Base-by-base conservation (phyloP, 2,329 filamentous ascomycete species). In the Purpureocillium lavendulum region DNA sequence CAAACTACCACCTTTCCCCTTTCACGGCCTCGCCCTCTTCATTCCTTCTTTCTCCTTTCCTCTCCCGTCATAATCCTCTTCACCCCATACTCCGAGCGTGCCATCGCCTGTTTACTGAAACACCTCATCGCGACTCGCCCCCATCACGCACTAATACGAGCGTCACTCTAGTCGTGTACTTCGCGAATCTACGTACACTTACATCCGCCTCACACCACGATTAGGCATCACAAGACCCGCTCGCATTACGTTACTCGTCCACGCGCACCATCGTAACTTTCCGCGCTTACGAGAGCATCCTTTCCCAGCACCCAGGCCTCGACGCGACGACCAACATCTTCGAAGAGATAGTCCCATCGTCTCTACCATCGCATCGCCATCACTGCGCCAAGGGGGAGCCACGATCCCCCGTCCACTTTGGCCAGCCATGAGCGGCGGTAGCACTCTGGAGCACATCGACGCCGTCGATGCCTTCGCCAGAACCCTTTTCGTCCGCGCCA, bases 381-480 rank as follows among this genome's bases (percentile, higher is more conserved):
- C 5, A 5, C 21, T 26, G 21, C 21, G 21, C 21, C 21, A 10
- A 26, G 21, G 21, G 21, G 21, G 21, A 26, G 10, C 21, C 21
- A 10, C 21, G 21, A 10, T 30, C 11, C 29, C 29, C 29, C 12
- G 11, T 13, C 29, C 29, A 30, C 6, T 12, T 30, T 14, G 4
- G 39, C 38, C 40, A 51, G 54, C 45, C 45, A 62, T 61, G 58
- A 56, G 48, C 46, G 52, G 51, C 46, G 50, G 47, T 39, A 50
- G 53, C 39, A 53, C 57, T 43, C 55, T 64, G 41, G 59, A 65
- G 41, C 65, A 69, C 48, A 72, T 80, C 56, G 72, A 77, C 53
- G 65, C 65, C 36, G 65, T 76, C 50, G 73, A 76, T 54, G 66
- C 66, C 42, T 71, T 73, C 49, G 73, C 75, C 35, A 69, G 70